These are phyloP conservation scores for Nyssa sinensis DNA, from an alignment of 148 eudicot species.

Conservation along the genomic window DNA sequence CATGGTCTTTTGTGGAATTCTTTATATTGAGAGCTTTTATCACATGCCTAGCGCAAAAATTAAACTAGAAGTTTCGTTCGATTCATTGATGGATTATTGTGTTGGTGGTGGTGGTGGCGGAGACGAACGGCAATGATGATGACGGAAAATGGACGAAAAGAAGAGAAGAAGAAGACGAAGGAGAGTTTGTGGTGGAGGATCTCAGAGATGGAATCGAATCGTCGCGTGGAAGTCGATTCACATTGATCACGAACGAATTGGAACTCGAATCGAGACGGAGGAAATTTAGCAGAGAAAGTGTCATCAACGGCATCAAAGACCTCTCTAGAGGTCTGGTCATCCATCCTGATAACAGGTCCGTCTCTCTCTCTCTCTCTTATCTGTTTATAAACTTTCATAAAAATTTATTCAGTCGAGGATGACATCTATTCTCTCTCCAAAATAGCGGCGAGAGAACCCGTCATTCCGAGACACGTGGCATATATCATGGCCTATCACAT, in stretches of 20 bases:
- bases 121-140: too few species aligned
- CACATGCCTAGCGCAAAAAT: not conserved
- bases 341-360: slow-evolving; percentile 63
- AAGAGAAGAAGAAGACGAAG: not conserved
- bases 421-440: too few species aligned
- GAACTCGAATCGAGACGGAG: slow-evolving; percentile 21
- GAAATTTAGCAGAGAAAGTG: slow-evolving; percentile 41
- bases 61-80: not conserved
- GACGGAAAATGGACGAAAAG: slow-evolving; percentile 5
- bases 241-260: slow-evolving; percentile 46
- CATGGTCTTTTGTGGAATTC: not conserved
- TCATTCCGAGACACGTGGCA: too few species aligned
- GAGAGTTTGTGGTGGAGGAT: slow-evolving; percentile 42
- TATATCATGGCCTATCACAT: too few species aligned
- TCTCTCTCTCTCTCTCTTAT: not conserved
- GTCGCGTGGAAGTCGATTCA: slow-evolving; percentile 46
- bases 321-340: slow-evolving; percentile 54
- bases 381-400: not conserved
- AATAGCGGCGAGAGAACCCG: too few species aligned
- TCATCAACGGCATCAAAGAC: slow-evolving; percentile 48
- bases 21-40: too few species aligned
- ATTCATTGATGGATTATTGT: not conserved
- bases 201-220: slow-evolving; percentile 37
- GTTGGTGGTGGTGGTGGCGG: not conserved
- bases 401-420: too few species aligned